Conservation (phyloP, 768 basidiomycete genomes). For the Kwoniella bestiolae region DNA sequence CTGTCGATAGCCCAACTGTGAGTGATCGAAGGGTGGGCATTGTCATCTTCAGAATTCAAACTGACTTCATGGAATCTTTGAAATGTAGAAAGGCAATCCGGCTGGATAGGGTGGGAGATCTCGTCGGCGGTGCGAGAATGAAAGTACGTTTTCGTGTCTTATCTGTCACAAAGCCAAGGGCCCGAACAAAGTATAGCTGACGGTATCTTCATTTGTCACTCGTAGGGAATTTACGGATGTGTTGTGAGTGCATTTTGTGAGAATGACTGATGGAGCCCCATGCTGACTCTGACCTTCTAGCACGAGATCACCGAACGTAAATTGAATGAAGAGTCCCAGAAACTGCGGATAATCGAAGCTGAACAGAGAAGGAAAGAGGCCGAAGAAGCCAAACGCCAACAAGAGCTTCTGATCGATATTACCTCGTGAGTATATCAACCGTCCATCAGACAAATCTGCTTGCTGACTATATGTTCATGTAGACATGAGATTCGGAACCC, state of each 20-base stretch:
- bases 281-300: constrained; percentile 3
- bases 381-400: constrained; percentile 57
- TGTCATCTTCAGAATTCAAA: not conserved
- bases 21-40: not conserved
- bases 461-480: constrained; percentile 7
- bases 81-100: constrained; percentile 13
- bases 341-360: constrained; percentile 43
- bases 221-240: constrained; percentile 38
- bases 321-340: constrained; percentile 52
- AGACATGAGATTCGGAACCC: constrained; percentile 54
- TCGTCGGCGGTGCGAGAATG: constrained; percentile 5
- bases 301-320: constrained; percentile 54
- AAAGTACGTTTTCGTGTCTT: not conserved
- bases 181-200: no score
- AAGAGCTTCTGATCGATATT: constrained; percentile 60
- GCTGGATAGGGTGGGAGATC: constrained; percentile 33
- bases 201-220: no score
- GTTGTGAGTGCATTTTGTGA: constrained; percentile 12
- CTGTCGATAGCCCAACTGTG: not conserved
- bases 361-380: constrained; percentile 52
- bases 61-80: not conserved
- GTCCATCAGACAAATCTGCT: not conserved
- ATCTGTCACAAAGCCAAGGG: not conserved
- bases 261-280: not conserved
- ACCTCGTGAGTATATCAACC: constrained; percentile 51